Evolutionary conservation across 1,139 yeast species (phyloP).

Genomic region (Scheffersomyces insectosa): DNA sequence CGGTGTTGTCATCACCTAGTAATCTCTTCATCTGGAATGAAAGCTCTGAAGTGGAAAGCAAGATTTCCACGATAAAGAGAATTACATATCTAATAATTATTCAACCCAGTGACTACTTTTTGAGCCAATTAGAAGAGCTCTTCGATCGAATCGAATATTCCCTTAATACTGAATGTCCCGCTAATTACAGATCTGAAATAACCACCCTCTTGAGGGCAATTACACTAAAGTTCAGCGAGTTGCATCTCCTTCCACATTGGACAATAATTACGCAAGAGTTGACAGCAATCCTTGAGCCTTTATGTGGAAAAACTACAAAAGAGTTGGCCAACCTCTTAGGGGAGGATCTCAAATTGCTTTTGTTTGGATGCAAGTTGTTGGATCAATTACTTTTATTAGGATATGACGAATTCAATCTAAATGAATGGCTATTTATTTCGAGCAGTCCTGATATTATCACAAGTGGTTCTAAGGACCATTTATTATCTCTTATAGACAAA

Average conservation of each 20-base stretch:
- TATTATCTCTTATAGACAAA: constrained; percentile 49
- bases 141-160: constrained; percentile 51
- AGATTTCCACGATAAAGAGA: constrained; percentile 53
- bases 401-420: constrained; percentile 75
- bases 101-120: constrained; percentile 59
- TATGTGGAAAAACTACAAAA: constrained; percentile 29
- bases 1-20: constrained; percentile 50
- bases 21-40: constrained; percentile 79
- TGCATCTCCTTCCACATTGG: constrained; percentile 73
- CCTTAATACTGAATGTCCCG: constrained; percentile 31
- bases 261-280: constrained; percentile 64
- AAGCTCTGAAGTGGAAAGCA: constrained; percentile 55
- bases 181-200: constrained; percentile 44
- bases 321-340: constrained; percentile 33
- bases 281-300: constrained; percentile 49
- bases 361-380: constrained; percentile 72
- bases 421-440: constrained; percentile 84
- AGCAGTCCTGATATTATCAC: constrained; percentile 65
- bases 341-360: constrained; percentile 43
- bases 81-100: constrained; percentile 63
- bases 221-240: constrained; percentile 58
- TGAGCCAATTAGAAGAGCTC: constrained; percentile 49
- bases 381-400: constrained; percentile 70
- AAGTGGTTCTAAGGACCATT: constrained; percentile 33
- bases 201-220: constrained; percentile 64